These are phyloP conservation scores for Penicillium occitanis DNA, from an alignment of 2,329 filamentous ascomycete genomes.

Conservation along the genomic window DNA sequence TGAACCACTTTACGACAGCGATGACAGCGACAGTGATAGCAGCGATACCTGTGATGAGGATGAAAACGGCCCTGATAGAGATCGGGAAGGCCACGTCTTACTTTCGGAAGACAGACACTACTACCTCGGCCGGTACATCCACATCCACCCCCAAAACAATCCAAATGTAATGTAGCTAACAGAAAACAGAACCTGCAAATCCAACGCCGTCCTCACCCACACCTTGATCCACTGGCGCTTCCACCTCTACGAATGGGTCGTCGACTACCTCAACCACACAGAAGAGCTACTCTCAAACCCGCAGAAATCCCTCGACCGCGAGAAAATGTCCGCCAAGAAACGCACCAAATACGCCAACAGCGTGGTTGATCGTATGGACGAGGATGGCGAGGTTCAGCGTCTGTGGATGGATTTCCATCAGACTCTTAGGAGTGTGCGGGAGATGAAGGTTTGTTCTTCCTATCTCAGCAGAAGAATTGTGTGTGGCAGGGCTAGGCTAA, in stretches of 20 bases:
- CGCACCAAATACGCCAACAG: conserved; percentile 60
- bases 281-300: conserved; percentile 59
- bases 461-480: too few species aligned
- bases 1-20: conserved; percentile 58
- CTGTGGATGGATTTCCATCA: conserved; percentile 67
- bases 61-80: not conserved
- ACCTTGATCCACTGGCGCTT: conserved; percentile 73
- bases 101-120: conserved; percentile 49
- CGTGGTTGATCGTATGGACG: conserved; percentile 65
- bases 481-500: not conserved
- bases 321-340: conserved; percentile 61
- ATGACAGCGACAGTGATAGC: conserved; percentile 42
- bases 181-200: conserved; percentile 53
- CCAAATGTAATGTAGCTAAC: not conserved
- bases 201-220: conserved; percentile 69
- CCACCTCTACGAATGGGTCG: conserved; percentile 70
- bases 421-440: conserved; percentile 59
- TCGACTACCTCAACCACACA: conserved; percentile 56
- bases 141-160: not conserved
- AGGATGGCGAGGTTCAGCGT: conserved; percentile 57
- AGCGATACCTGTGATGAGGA: conserved; percentile 19
- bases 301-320: conserved; percentile 58
- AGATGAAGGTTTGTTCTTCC: conserved; percentile 41
- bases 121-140: conserved; percentile 52
- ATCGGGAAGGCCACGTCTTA: conserved; percentile 44